These are phyloP conservation scores for Kwoniella sp. DNA, from an alignment of 768 basidiomycete genomes.

Conservation along the genomic window DNA sequence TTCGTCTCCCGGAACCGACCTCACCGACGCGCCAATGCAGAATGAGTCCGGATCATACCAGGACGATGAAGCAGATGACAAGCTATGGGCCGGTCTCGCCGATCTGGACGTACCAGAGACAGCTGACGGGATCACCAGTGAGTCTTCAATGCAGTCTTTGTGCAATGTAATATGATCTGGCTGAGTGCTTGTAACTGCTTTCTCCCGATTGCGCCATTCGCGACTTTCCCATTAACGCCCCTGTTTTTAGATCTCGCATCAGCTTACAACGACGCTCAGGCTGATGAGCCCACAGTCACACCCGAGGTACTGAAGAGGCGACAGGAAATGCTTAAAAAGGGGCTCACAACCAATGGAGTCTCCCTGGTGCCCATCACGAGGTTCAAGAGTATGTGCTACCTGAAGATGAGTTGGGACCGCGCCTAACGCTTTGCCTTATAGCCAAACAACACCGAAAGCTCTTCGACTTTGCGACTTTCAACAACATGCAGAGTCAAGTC, in stretches of 20 bases:
- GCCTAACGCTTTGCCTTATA: constrained; percentile 51
- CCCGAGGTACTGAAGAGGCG: constrained; percentile 22
- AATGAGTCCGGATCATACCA: not conserved
- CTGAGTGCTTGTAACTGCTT: too few relatives aligned
- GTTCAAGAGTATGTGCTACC: constrained; percentile 63
- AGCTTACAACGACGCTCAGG: too few relatives aligned
- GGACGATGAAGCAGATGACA: not conserved
- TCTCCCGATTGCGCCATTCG: too few relatives aligned
- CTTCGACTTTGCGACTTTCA: constrained; percentile 67
- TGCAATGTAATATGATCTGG: too few relatives aligned
- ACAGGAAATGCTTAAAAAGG: constrained; percentile 32
- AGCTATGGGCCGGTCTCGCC: not conserved
- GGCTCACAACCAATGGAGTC: constrained; percentile 50
- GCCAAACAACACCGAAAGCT: constrained; percentile 78
- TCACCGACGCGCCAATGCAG: too few relatives aligned
- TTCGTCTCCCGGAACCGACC: not conserved
- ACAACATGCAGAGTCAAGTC: constrained; percentile 83
- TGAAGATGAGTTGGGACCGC: not conserved
- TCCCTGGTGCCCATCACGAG: constrained; percentile 71
- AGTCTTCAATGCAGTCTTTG: too few relatives aligned
- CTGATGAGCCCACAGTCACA: constrained; percentile 29
- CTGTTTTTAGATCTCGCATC: too few relatives aligned
- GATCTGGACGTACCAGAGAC: not conserved
- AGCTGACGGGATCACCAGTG: too few relatives aligned
- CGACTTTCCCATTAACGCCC: too few relatives aligned